Base-by-base conservation (phyloP, 1,284 basidiomycete species). In the Malassezia cuniculi region DNA sequence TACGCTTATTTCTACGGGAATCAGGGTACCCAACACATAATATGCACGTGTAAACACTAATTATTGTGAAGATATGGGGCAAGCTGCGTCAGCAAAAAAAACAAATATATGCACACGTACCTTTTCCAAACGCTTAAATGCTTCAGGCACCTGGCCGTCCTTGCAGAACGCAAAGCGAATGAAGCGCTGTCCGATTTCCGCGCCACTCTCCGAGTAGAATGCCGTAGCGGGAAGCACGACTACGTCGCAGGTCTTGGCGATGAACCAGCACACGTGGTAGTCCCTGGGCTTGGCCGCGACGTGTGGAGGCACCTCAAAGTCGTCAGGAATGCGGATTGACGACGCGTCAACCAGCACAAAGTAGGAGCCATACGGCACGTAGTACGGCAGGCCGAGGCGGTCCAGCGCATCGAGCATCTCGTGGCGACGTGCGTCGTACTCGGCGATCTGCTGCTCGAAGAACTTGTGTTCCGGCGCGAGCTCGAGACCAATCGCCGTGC, bases 221-320 rank as follows among this genome's bases (percentile, higher is more conserved):
- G 63, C 63, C 2, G 63, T 62, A 3, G 55, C 57, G 0, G 63
- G 63, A 28, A 66, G 57, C 16, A 44, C 52, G 21, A 68, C 58
- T 6, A 69, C 61, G 17, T 59, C 61, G 24, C 54, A 53, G 1
- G 54, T 43, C 11, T 59, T 63, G 1, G 68, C 69, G 15, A 66
- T 39, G 43, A 61, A 67, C 54, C 54, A 63, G 20, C 70, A 75
- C 30, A 58, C 81, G 76, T 74, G 77, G 74, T 93, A 97, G 66
- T 95, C 90, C 41, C 79, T 75, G 10, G 85, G 82, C 58, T 89
- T 76, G 32, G 73, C 64, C 0, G 86, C 85, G 71, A 89, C 82
- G 36, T 76, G 78, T 38, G 74, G 68, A 0, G 86, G 84, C 71
- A 87, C 81, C 4, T 76, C 77, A 66, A 83, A 97, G 57, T 82